Conservation (phyloP, 345 rosid species). For the Ceriops tagal region DNA sequence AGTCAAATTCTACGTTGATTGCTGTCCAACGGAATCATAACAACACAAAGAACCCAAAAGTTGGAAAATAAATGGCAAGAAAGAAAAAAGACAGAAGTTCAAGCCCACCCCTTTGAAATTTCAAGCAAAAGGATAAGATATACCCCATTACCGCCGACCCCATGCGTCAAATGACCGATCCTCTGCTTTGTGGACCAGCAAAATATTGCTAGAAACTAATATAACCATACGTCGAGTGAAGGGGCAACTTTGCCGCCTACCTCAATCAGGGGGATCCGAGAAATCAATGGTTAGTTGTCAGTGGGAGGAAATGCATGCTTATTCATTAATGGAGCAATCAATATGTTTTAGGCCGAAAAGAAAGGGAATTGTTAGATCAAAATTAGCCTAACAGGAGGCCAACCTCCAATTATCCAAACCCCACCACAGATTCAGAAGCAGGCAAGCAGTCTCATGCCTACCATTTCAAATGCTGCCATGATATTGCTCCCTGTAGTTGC, state of each 20-base stretch:
- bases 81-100: background rate
- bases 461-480: slow-evolving; percentile 12
- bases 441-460: background rate
- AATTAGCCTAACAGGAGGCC: slow-evolving; percentile 7
- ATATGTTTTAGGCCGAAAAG: slow-evolving; percentile 13
- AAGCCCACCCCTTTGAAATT: slow-evolving; percentile 23
- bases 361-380: background rate
- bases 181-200: no score
- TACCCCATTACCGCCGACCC: slow-evolving; percentile 14
- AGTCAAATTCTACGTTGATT: slow-evolving; percentile 24
- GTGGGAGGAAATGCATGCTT: background rate
- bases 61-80: background rate
- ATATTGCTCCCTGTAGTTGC: background rate
- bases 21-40: slow-evolving; percentile 9
- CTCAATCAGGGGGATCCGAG: no score
- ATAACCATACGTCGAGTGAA: background rate
- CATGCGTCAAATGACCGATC: no score
- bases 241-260: background rate
- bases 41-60: no score
- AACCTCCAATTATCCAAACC: slow-evolving; percentile 9
- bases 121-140: background rate
- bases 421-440: slow-evolving; percentile 25
- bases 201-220: background rate
- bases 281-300: slow-evolving; percentile 3
- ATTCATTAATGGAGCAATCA: slow-evolving; percentile 11